A percentile compares a stretch with the other conserved stretches of the same genome.
Evolutionary conservation across 2,329 filamentous ascomycete genomes (phyloP).

Genomic region (Fusarium sp.): DNA sequence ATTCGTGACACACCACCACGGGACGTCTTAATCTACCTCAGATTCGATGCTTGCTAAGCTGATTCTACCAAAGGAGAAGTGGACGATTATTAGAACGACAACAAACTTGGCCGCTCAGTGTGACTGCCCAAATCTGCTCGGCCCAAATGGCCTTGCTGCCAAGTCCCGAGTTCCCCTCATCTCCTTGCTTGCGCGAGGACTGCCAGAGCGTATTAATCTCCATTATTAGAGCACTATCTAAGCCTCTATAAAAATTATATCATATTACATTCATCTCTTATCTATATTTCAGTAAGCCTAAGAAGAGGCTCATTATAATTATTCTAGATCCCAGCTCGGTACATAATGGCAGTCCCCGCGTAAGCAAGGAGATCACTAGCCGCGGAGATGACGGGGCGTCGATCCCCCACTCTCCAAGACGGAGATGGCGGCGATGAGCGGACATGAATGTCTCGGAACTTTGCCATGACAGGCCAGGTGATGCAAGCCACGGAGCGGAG

Average conservation of each 20-base stretch:
- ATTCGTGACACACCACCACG: not conserved
- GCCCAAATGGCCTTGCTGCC: too few relatives aligned
- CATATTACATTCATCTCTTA: too few relatives aligned
- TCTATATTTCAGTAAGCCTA: too few relatives aligned
- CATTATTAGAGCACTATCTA: too few relatives aligned
- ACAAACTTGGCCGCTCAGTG: not conserved
- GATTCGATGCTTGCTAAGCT: not conserved
- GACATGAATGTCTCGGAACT: conserved; percentile 2
- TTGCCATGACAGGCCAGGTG: not conserved
- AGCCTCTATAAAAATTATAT: too few relatives aligned
- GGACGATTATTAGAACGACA: not conserved
- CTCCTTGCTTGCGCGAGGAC: too few relatives aligned
- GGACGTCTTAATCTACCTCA: not conserved
- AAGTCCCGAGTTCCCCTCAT: too few relatives aligned
- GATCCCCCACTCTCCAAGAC: conserved; percentile 2
- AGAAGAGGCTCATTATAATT: too few relatives aligned
- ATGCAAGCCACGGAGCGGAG: not conserved
- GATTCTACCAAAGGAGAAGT: not conserved
- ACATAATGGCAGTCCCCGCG: too few relatives aligned
- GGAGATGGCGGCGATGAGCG: conserved; percentile 23
- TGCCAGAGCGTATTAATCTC: too few relatives aligned
- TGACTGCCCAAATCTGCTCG: not conserved
- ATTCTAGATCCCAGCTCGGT: too few relatives aligned
- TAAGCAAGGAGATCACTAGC: not conserved
- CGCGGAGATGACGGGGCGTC: not conserved